Base-by-base conservation (phyloP, 2,329 filamentous ascomycete species). In the Trichoderma atrobrunneum region DNA sequence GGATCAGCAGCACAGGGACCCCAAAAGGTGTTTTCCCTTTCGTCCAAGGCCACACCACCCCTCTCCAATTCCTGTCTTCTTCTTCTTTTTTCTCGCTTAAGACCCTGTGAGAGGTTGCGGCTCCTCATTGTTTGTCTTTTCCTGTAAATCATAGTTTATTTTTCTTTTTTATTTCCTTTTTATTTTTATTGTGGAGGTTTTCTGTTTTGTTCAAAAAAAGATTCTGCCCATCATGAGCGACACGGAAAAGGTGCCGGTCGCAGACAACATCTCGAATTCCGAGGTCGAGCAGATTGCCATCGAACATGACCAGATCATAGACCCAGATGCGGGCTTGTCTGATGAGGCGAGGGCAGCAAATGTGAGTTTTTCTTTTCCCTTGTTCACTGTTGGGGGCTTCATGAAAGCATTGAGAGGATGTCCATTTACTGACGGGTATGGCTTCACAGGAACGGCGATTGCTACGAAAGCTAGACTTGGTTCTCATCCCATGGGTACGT, bases 241-340 rank as follows among this genome's bases (percentile, higher is more conserved):
- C 73, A 68, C 76, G 21, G 81, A 81, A 65, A 80, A 81, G 56
- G 77, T 75, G 64, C 76, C 75, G 30, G 63, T 72, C 8, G 74
- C 76, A 59, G 78, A 80, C n/a, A 78, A 76, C 61, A 78, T 76
- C 21, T 78, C 77, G 62, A 76, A 77, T 14, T 78, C 76, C 7
- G 78, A 81, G 64, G 36, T 77, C 39, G 78, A 78, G 28, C 73
- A 76, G n/a, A 68, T 77, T 28, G 74, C 74, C 10, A 54, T 77
- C 32, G 78, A 78, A 26, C 73, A 76, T 28, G 80, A 84, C 65
- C 82, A 76, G 14, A 71, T 77, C 28, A 74, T 74, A 30, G 81
- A 84, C 67, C 82, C 82, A 7, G 92, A 94, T 80, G 90, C 87
- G 62, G 88, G 89, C 8, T 81, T 92, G 75, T 90, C 85, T 51